phyloP scores from a whole-genome alignment of 2,329 filamentous ascomycete genomes.

The Xylariaceae sp. region DNA sequence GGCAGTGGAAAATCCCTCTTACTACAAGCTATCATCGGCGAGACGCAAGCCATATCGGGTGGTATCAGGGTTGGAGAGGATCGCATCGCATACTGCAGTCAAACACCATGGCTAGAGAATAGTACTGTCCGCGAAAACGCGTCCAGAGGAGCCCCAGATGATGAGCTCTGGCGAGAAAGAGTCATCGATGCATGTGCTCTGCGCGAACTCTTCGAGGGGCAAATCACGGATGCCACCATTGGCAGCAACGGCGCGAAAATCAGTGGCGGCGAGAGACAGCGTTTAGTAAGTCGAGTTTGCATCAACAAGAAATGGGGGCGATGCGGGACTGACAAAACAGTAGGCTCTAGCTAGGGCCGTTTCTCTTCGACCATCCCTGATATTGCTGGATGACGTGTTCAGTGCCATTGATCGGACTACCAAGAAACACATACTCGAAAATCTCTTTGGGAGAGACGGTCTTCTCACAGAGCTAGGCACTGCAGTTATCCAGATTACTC shows the following conservation, averaged over 20 bases:
- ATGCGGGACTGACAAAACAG: slow-evolving; percentile 17
- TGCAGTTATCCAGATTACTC: slow-evolving; percentile 33
- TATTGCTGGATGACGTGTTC: slow-evolving; percentile 38
- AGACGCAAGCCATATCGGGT: slow-evolving; percentile 24
- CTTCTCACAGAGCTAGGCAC: slow-evolving; percentile 17
- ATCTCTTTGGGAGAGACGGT: slow-evolving; percentile 23
- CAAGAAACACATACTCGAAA: slow-evolving; percentile 21
- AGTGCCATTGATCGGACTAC: slow-evolving; percentile 34
- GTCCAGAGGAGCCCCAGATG: slow-evolving; percentile 24
- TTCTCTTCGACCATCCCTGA: slow-evolving; percentile 27
- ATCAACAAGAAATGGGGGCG: neutral
- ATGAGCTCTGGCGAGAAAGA: slow-evolving; percentile 26
- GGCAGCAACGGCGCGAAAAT: slow-evolving; percentile 41
- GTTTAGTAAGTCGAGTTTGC: slow-evolving; percentile 20
- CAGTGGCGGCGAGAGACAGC: slow-evolving; percentile 30
- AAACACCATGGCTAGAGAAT: slow-evolving; percentile 36
- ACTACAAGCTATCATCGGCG: slow-evolving; percentile 36
- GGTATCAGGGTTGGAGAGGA: slow-evolving; percentile 13
- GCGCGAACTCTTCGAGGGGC: slow-evolving; percentile 20
- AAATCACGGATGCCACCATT: slow-evolving; percentile 34
- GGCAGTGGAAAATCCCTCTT: slow-evolving; percentile 39
- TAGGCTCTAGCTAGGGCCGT: slow-evolving; percentile 37
- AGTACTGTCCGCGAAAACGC: slow-evolving; percentile 31
- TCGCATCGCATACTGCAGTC: slow-evolving; percentile 33
- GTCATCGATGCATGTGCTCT: slow-evolving; percentile 34